Percentiles rank a stretch among this genome's conserved stretches.
These are phyloP conservation scores for Epichloe coenophiala DNA, from an alignment of 2,329 filamentous ascomycete genomes.

Conservation along the genomic window DNA sequence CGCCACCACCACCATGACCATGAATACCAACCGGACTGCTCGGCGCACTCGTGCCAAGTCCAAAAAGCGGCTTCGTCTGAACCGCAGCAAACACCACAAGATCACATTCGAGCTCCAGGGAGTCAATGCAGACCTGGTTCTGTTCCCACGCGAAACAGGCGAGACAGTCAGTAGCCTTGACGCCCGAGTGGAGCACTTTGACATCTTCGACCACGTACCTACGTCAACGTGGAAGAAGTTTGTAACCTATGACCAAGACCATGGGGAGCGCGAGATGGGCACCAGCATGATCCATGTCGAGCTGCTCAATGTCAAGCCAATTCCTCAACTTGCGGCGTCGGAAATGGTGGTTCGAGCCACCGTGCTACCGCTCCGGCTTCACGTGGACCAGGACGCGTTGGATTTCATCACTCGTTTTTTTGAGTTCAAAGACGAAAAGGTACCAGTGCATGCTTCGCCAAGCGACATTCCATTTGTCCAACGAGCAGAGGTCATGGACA, in stretches of 20 bases:
- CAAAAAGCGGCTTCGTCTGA: conserved; percentile 54
- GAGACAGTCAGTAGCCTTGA: conserved; percentile 85
- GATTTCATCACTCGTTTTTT: conserved; percentile 98
- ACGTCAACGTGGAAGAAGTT: conserved; percentile 99
- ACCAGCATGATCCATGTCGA: conserved; percentile 86
- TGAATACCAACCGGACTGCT: conserved; percentile 38
- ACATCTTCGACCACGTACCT: conserved; percentile 87
- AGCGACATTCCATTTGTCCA: conserved; percentile 79
- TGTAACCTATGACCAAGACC: conserved; percentile 80
- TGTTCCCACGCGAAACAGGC: conserved; percentile 61
- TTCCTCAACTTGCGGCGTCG: conserved; percentile 71
- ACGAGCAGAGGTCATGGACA: conserved; percentile 70
- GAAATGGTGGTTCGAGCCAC: conserved; percentile 75
- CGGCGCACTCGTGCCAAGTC: conserved; percentile 28
- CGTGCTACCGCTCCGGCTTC: conserved; percentile 72
- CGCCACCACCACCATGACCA: conserved; percentile 58
- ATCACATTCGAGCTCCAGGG: conserved; percentile 88
- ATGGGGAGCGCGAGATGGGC: conserved; percentile 72
- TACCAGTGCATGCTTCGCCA: conserved; percentile 39
- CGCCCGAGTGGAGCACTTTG: conserved; percentile 66
- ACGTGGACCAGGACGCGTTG: conserved; percentile 93
- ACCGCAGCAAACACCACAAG: conserved; percentile 82
- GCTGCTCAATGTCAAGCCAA: conserved; percentile 74
- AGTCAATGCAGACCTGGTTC: conserved; percentile 67
- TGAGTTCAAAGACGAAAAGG: conserved; percentile 78